Conservation (phyloP, 129 eudicot genomes). For the Logfia minima region DNA sequence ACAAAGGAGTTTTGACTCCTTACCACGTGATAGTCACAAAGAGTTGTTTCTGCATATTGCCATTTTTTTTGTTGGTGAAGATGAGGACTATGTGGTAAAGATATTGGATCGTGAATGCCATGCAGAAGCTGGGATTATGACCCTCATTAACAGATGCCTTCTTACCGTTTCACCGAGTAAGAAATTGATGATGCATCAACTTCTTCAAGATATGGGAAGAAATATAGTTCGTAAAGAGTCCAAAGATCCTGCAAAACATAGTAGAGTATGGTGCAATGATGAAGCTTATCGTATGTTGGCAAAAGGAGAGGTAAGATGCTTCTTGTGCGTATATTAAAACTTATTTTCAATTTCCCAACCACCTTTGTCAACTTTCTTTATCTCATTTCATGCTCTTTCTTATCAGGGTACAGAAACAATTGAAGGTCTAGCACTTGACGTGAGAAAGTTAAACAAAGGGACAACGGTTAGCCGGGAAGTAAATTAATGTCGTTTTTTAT, state of each 20-base stretch:
- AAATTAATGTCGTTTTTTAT: not conserved
- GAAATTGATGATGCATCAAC: not conserved
- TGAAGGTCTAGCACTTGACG: slow-evolving; percentile 3
- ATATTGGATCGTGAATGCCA: not conserved
- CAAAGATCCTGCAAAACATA: not conserved
- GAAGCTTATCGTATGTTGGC: not conserved
- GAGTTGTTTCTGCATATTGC: slow-evolving; percentile 1
- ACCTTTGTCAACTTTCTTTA: not conserved
- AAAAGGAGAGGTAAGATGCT: not conserved
- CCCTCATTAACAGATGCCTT: not conserved
- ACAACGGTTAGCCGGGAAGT: not conserved
- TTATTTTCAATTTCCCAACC: not conserved
- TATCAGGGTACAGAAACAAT: not conserved
- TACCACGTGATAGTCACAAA: not conserved
- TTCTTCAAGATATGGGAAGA: not conserved
- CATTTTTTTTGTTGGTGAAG: not conserved
- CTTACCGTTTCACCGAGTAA: not conserved
- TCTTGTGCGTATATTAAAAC: not conserved
- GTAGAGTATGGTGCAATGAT: not conserved
- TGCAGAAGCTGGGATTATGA: not conserved
- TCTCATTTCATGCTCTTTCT: not conserved
- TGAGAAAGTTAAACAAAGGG: not conserved
- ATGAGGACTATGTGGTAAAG: not conserved
- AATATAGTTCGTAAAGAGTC: not conserved
- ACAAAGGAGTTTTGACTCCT: not conserved